These are phyloP conservation scores for Starmerella apicola DNA, from an alignment of 805 yeast species.

Conservation along the genomic window DNA sequence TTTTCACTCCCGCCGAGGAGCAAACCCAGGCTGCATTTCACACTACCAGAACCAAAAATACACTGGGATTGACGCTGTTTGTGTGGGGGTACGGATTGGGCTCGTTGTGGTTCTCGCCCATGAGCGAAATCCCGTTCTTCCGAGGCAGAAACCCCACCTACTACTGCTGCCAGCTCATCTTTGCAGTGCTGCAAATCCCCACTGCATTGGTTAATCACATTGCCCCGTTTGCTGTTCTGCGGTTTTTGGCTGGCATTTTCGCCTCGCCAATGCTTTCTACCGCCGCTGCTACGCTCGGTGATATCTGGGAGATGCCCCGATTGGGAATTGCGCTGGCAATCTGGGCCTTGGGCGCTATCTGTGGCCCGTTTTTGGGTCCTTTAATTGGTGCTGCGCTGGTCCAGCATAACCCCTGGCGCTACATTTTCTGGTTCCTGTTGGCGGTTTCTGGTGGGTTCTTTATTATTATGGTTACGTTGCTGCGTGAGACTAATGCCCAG, in stretches of 20 bases:
- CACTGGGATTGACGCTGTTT: constrained; percentile 40
- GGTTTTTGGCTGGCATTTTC: constrained; percentile 45
- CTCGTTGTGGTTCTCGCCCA: constrained; percentile 42
- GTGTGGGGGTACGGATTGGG: constrained; percentile 50
- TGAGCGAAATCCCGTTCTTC: constrained; percentile 36
- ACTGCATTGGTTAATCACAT: constrained; percentile 40
- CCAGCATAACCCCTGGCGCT: constrained; percentile 38
- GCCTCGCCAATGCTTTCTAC: constrained; percentile 46
- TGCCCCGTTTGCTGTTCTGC: constrained; percentile 38
- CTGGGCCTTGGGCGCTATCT: constrained; percentile 43
- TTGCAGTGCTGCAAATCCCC: constrained; percentile 42
- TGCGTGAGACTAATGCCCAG: constrained; percentile 39
- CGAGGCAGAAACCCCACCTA: constrained; percentile 40
- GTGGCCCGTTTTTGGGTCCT: constrained; percentile 48
- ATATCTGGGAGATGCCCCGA: constrained; percentile 33
- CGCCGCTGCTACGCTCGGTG: constrained; percentile 48
- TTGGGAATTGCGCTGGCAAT: constrained; percentile 37
- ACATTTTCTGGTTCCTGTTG: constrained; percentile 41
- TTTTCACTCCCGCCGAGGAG: constrained; percentile 42
- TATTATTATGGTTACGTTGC: constrained; percentile 29
- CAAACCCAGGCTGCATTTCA: constrained; percentile 34
- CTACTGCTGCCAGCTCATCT: constrained; percentile 34
- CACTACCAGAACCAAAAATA: constrained; percentile 32
- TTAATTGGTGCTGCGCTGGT: constrained; percentile 42
- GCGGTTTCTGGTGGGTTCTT: constrained; percentile 30